A percentile compares a stretch with the other conserved stretches of the same genome.
These are phyloP conservation scores for Sclerospora graminicola DNA, from an alignment of 352 stramenopile species.

Conservation along the genomic window DNA sequence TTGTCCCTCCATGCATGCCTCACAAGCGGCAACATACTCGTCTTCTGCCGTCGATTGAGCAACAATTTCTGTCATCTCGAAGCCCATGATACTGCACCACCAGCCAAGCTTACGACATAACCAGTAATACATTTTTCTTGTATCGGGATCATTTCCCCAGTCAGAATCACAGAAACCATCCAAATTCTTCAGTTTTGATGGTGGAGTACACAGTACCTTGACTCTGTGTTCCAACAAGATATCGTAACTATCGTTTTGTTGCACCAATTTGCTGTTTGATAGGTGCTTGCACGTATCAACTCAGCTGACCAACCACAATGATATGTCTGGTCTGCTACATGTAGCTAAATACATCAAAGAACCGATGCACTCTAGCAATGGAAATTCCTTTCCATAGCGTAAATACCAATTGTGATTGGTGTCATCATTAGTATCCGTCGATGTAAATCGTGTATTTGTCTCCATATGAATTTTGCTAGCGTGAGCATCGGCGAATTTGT, in stretches of 20 bases:
- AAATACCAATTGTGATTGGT: not conserved
- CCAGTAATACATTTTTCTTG: not conserved
- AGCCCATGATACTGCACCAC: not conserved
- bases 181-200: not conserved
- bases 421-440: not conserved
- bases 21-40: too few species aligned
- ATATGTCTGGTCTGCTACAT: not conserved
- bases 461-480: not conserved
- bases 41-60: not conserved
- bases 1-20: too few species aligned
- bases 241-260: not conserved
- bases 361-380: not conserved
- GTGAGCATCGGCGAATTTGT: not conserved
- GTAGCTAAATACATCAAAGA: not conserved
- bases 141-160: conserved; percentile 3
- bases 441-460: not conserved
- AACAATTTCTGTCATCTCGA: not conserved
- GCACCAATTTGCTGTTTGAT: not conserved
- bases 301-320: conserved; percentile 5
- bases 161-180: too few species aligned
- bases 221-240: not conserved
- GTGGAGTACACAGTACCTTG: not conserved
- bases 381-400: not conserved
- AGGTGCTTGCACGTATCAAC: conserved; percentile 1
- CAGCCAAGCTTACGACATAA: not conserved